A percentile compares a stretch with the other conserved stretches of the same genome.
phyloP scores from a whole-genome alignment of 2,329 filamentous ascomycete species.

The Paecilomyces sp. region DNA sequence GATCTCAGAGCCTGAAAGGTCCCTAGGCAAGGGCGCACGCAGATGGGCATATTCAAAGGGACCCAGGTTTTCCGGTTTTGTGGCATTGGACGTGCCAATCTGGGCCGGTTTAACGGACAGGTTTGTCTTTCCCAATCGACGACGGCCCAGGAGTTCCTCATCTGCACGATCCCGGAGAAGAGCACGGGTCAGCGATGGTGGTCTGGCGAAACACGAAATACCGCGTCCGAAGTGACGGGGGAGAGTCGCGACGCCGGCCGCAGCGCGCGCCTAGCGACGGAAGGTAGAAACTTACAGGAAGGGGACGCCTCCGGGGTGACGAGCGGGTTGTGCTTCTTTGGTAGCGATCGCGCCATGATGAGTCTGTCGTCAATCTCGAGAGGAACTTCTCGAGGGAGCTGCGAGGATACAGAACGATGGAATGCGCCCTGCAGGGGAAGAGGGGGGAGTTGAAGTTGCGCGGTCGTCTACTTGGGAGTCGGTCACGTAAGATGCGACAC shows the following conservation, averaged over 20 bases:
- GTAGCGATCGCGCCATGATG: conserved; percentile 38
- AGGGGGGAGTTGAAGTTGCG: conserved; percentile 1
- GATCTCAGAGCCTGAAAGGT: conserved; percentile 79
- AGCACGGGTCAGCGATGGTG: conserved; percentile 7
- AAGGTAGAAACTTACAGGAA: conserved; percentile 33
- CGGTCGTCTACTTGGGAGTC: background rate
- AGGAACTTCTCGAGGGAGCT: background rate
- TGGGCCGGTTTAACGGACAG: conserved; percentile 74
- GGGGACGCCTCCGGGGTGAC: conserved; percentile 37
- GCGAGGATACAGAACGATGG: background rate
- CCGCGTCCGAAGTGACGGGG: background rate
- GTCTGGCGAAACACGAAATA: background rate
- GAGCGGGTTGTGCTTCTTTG: conserved; percentile 40
- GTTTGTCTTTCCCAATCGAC: conserved; percentile 88
- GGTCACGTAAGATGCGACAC: conserved; percentile 9
- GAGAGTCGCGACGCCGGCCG: background rate
- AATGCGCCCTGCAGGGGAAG: conserved; percentile 1
- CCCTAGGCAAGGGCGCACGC: conserved; percentile 83
- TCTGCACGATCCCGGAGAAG: conserved; percentile 40
- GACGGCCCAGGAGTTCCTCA: conserved; percentile 68
- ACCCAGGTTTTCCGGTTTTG: conserved; percentile 66
- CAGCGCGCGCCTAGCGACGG: conserved; percentile 1
- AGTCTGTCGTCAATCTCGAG: conserved; percentile 3
- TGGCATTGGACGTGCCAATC: conserved; percentile 61
- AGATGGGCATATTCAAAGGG: conserved; percentile 95